Base-by-base conservation (phyloP, 2,329 filamentous ascomycete genomes). In the Diaporthe longicolla region DNA sequence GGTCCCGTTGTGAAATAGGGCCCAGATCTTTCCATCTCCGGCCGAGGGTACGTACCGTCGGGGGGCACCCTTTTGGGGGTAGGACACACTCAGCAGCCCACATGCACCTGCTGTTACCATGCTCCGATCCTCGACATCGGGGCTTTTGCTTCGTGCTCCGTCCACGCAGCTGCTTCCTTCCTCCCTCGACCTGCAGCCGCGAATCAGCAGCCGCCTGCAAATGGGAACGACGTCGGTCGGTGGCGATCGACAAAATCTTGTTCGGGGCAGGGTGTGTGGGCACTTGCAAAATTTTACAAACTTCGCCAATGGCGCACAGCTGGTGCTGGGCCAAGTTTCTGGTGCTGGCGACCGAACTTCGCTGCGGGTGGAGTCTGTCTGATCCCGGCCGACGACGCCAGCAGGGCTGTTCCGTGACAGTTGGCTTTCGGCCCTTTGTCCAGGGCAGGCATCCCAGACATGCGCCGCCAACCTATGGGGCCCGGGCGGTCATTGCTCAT, bases 371-470 rank as follows among this genome's bases (percentile, higher is more conserved):
- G 69, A 43, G 69, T 54, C 19, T 71, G 37, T 63, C 48, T 68
- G 48, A 68, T 68, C 52, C 54, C 57, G 69, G 59, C 43, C 71
- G 59, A 57, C 65, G 71, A 48, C 61, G 71, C 55, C 61, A 71
- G 69, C 69, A 71, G 57, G 69, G 69, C 69, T 61, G 57, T 63
- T 69, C 50, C 63, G 71, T 73, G 63, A 73, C 71, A 57, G 40
- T 35, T 73, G 58, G 70, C 63, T 74, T 74, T 74, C 73, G 73
- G 73, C 73, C 73, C 73, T 75, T 75, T 75, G 26, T 70, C 50
- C 32, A 70, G 61, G 73, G 70, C 70, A 73, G 63, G 73, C 73
- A 72, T 74, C 59, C 50, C 45, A 70, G 66, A 72, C 66, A 29
- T 73, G 24, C 35, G 48, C 57, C 55, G 65, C 32, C 43, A 58